phyloP scores from a whole-genome alignment of 1,284 basidiomycete species.

The Pterulicium gracile region DNA sequence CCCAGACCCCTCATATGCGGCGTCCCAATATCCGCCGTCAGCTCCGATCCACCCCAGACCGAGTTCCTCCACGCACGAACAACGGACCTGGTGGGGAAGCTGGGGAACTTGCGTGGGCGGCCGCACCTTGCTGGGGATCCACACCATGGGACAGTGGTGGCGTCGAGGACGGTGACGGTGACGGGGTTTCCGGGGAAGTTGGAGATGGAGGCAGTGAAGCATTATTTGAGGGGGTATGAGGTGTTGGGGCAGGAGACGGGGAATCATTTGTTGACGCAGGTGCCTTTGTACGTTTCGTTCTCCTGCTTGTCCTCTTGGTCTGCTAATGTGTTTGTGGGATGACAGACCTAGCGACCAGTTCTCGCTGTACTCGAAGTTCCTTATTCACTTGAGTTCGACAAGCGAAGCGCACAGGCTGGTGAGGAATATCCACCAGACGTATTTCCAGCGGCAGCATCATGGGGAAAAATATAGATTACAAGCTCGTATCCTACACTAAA shows the following conservation, averaged over 20 bases:
- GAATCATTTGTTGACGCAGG: slow-evolving; percentile 31
- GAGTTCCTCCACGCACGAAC: not conserved
- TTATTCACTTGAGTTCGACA: slow-evolving; percentile 40
- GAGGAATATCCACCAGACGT: slow-evolving; percentile 49
- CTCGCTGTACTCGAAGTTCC: slow-evolving; percentile 34
- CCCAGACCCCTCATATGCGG: slow-evolving; percentile 33
- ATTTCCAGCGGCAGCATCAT: slow-evolving; percentile 25
- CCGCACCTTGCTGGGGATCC: not conserved
- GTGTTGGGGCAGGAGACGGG: not conserved
- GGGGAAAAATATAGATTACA: slow-evolving; percentile 35
- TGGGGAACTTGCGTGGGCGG: not conserved
- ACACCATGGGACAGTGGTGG: not conserved
- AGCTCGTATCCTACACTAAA: slow-evolving; percentile 51
- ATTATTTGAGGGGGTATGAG: not conserved
- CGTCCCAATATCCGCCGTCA: slow-evolving; percentile 20
- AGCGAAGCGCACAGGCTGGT: slow-evolving; percentile 61
- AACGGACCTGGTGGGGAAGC: not conserved
- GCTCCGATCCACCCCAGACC: not conserved
- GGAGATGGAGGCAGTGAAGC: not conserved
- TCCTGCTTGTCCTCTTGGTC: slow-evolving; percentile 2
- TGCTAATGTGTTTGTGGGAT: slow-evolving; percentile 4
- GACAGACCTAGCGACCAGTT: slow-evolving; percentile 27
- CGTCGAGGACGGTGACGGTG: not conserved
- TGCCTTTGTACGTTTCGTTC: slow-evolving; percentile 34
- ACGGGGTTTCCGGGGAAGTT: not conserved